Conservation (phyloP, 352 stramenopile genomes). For the Pythium guiyangense region DNA sequence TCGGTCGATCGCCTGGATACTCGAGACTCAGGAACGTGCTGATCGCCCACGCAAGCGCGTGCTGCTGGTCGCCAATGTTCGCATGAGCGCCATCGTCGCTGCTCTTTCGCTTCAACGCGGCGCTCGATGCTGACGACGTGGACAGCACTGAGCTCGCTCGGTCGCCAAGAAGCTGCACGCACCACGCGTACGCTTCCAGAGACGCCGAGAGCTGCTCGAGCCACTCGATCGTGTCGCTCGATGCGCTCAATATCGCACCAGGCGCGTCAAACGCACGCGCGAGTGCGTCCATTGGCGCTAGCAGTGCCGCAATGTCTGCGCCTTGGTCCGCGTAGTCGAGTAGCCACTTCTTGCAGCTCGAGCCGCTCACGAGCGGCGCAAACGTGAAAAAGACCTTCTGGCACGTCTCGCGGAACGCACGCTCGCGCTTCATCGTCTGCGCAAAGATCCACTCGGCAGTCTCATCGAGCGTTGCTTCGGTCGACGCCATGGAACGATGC, state of each 20-base stretch:
- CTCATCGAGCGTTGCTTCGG: conserved; percentile 19
- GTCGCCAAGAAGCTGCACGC: conserved; percentile 34
- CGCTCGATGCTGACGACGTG: conserved; percentile 2
- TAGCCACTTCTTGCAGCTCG: conserved; percentile 45
- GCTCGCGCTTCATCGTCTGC: conserved; percentile 28
- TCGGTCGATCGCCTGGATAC: conserved; percentile 6
- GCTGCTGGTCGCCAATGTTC: conserved; percentile 4
- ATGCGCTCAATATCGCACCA: neutral
- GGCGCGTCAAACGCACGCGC: conserved; percentile 16
- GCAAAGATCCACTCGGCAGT: conserved; percentile 33
- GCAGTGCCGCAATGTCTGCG: conserved; percentile 18
- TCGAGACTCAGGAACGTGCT: conserved; percentile 24
- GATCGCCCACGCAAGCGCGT: conserved; percentile 33
- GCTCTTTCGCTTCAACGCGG: conserved; percentile 29
- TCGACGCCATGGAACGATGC: conserved; percentile 6
- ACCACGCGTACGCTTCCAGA: conserved; percentile 56
- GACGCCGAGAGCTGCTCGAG: conserved; percentile 60
- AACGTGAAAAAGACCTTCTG: conserved; percentile 46
- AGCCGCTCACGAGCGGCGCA: conserved; percentile 30
- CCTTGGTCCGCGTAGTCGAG: conserved; percentile 23
- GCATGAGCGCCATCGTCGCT: neutral
- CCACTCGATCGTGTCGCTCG: conserved; percentile 39
- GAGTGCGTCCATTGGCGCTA: conserved; percentile 44
- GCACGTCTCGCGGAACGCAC: conserved; percentile 33
- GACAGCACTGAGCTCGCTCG: conserved; percentile 20